Base-by-base conservation (phyloP, 176 grass and related monocot genomes). In the Rhynchospora breviuscula region DNA sequence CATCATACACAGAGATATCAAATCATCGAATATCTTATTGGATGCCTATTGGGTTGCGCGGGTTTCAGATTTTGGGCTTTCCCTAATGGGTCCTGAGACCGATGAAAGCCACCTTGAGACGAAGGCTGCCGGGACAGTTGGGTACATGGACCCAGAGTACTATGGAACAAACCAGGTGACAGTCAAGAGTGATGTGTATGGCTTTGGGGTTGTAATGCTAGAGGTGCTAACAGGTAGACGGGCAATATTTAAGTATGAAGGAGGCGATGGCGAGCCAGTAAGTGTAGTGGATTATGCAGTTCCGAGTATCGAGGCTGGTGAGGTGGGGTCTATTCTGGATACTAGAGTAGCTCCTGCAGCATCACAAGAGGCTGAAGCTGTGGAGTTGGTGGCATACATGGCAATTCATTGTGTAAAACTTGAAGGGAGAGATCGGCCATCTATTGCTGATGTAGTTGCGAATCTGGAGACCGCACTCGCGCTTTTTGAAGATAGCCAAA, bases 111-210 rank as follows among this genome's bases (percentile, higher is more conserved):
- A 86, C 84, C 63, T 87, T 56, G 62, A 79, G 10, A 69, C 53
- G 76, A 91, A 87, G 88, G 97, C 97, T 5, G 97, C 91, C 0
- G 93, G 97, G 10, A 99, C 93, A 18, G 87, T 93, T 15, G 97
- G 97, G 23, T 99, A 99, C 97, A 99, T 99, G 93, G 97, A 99
- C 83, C 97, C 97, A 10, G 97, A 99, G 83, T 99, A 99, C 86
- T 99, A 99, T 71, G 97, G 93, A 1, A 67, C 93, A 17, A 93
- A 95, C 48, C 93, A 95, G 66, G 83, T 99, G 8, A 99, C 97
- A 1, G 89, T 89, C n/a, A 99, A 95, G 88, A 96, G 91, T 83
- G 97, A 99, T 81, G 91, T 99, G 13, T 99, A 99, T 82, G 88
- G 93, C 0, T 87, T 99, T 60, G 97, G 97, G 18, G 93, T 99